A percentile compares a stretch with the other conserved stretches of the same genome.
phyloP scores from a whole-genome alignment of 345 rosid species.

The Sonneratia caseolaris region DNA sequence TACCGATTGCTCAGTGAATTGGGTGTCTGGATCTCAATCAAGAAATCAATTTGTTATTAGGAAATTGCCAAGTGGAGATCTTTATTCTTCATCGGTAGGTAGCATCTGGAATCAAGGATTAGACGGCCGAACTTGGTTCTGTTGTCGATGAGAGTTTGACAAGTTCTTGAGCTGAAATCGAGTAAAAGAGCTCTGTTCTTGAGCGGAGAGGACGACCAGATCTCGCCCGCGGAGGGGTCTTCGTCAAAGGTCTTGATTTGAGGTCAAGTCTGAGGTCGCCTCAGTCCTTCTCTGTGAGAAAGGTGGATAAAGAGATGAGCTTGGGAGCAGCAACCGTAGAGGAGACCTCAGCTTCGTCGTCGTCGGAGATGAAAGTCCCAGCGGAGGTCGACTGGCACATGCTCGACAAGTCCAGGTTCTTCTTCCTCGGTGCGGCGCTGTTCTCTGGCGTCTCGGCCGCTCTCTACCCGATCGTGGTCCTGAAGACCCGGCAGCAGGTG shows the following conservation, averaged over 20 bases:
- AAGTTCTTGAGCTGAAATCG: background rate
- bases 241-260: background rate
- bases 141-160: background rate
- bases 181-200: background rate
- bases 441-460: slow-evolving; percentile 91
- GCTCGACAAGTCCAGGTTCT: slow-evolving; percentile 92
- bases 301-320: slow-evolving; percentile 74
- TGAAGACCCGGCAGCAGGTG: slow-evolving; percentile 87
- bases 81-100: no score
- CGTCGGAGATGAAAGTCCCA: slow-evolving; percentile 57
- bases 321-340: slow-evolving; percentile 43
- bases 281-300: background rate
- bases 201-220: background rate
- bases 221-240: background rate
- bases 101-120: no score
- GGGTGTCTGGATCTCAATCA: no score
- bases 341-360: slow-evolving; percentile 44
- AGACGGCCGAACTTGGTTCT: no score
- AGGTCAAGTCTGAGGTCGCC: background rate
- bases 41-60: no score
- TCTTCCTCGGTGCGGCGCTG: slow-evolving; percentile 72
- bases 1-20: background rate
- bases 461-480: slow-evolving; percentile 73
- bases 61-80: no score
- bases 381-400: slow-evolving; percentile 93